Conservation (phyloP, 2,329 filamentous ascomycete species). For the Cladophialophora immunda region DNA sequence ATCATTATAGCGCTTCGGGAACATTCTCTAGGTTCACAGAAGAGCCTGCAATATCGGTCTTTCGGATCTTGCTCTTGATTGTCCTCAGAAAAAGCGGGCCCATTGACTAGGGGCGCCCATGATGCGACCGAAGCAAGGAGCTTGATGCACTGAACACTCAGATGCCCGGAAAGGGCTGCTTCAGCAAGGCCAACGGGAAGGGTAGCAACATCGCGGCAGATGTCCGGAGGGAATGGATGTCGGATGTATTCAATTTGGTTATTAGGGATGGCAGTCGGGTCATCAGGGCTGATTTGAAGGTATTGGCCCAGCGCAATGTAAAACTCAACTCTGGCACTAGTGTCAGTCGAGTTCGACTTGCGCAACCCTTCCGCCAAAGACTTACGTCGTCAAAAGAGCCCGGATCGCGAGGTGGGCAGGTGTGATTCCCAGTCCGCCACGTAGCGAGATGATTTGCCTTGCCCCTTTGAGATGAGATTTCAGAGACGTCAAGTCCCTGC, state of each 20-base stretch:
- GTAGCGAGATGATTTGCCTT: constrained; percentile 30
- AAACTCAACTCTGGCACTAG: constrained; percentile 27
- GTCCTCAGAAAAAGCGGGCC: neutral
- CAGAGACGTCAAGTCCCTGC: constrained; percentile 26
- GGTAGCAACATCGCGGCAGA: constrained; percentile 25
- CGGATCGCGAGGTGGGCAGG: constrained; percentile 29
- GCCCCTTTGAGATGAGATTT: constrained; percentile 30
- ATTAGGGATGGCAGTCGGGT: constrained; percentile 23
- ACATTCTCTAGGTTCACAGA: constrained; percentile 32
- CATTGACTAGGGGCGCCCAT: constrained; percentile 25
- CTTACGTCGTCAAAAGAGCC: constrained; percentile 31
- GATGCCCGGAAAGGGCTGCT: constrained; percentile 29
- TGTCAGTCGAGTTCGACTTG: constrained; percentile 1
- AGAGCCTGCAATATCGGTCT: constrained; percentile 29
- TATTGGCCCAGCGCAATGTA: constrained; percentile 34
- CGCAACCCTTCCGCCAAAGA: neutral
- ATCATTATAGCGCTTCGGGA: constrained; percentile 27
- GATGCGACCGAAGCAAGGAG: constrained; percentile 25
- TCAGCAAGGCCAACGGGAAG: constrained; percentile 33
- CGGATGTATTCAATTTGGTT: constrained; percentile 25
- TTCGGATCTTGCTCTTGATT: neutral
- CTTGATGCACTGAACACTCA: constrained; percentile 35
- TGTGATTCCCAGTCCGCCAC: constrained; percentile 26
- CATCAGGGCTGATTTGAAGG: constrained; percentile 26
- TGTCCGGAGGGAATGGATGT: constrained; percentile 32